phyloP scores from a whole-genome alignment of 1,284 basidiomycete genomes.

The Heterobasidion parviporum region DNA sequence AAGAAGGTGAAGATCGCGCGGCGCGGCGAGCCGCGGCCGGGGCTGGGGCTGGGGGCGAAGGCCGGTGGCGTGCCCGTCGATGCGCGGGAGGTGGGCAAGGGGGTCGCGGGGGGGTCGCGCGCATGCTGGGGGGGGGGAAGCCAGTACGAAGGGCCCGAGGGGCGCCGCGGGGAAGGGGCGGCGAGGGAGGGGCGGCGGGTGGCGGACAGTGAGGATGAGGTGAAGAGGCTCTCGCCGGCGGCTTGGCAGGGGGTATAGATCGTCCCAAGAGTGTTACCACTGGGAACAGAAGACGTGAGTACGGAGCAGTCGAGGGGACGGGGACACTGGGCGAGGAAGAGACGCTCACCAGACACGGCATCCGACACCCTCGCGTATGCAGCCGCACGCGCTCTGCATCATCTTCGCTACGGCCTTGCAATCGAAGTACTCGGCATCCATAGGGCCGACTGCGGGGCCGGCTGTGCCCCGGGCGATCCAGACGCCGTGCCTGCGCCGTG shows the following conservation, averaged over 20 bases:
- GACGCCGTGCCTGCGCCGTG: constrained; percentile 38
- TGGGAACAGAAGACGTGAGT: constrained; percentile 15
- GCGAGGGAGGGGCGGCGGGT: constrained; percentile 7
- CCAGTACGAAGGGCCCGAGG: constrained; percentile 10
- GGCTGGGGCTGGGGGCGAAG: background rate
- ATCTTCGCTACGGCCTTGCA: background rate
- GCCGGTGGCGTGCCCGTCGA: background rate
- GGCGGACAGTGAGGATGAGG: constrained; percentile 12
- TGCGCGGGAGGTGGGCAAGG: background rate
- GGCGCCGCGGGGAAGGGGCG: background rate
- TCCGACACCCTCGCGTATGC: constrained; percentile 54
- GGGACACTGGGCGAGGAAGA: background rate
- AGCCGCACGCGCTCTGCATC: constrained; percentile 43
- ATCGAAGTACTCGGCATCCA: background rate
- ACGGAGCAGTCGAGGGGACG: constrained; percentile 6
- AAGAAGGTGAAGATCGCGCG: constrained; percentile 12
- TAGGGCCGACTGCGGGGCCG: constrained; percentile 35
- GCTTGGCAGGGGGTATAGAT: constrained; percentile 51
- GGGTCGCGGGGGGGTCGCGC: background rate
- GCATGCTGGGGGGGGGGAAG: background rate
- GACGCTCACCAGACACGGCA: constrained; percentile 50
- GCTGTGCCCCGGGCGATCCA: constrained; percentile 50
- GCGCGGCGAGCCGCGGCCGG: background rate
- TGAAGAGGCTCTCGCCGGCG: constrained; percentile 41
- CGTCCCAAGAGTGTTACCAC: constrained; percentile 57